Percentiles rank a stretch among this genome's conserved stretches.
Evolutionary conservation across 2,329 filamentous ascomycete genomes (phyloP).

Genomic region (Fusarium veterinarium): DNA sequence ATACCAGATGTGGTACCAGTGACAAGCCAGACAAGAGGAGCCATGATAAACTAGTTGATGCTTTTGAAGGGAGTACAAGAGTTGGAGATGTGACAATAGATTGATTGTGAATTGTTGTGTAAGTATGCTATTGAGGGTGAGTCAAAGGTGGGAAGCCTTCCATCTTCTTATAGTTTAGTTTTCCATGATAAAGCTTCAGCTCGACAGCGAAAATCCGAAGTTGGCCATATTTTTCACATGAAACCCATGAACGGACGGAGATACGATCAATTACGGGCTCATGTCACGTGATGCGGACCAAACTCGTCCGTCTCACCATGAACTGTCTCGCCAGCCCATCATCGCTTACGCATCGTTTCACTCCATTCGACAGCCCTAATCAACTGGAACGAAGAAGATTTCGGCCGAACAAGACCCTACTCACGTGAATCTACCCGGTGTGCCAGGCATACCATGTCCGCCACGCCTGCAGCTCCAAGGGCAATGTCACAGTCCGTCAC

Average conservation of each 20-base stretch:
- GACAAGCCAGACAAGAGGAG: not conserved
- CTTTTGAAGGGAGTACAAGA: not conserved
- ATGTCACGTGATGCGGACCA: not conserved
- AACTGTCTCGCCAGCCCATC: not conserved
- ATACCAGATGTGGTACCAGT: not conserved
- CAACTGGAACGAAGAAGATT: rapidly evolving
- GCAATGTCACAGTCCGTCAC: not conserved
- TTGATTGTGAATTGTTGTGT: not conserved
- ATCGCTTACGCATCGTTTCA: not conserved
- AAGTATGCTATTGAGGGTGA: not conserved
- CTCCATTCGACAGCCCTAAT: not conserved
- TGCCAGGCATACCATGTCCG: not conserved
- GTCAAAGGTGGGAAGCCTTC: not conserved
- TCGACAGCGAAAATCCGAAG: not conserved
- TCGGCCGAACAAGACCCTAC: rapidly evolving
- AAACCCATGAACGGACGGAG: not conserved
- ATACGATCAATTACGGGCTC: not conserved
- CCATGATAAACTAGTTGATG: not conserved
- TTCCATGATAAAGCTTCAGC: rapidly evolving
- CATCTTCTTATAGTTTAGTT: not conserved
- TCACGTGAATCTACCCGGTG: not conserved
- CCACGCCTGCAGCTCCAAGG: not conserved
- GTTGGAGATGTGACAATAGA: not conserved
- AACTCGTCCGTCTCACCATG: not conserved
- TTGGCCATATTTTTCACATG: not conserved